phyloP scores from a whole-genome alignment of 2,329 filamentous ascomycete species.

The Colletotrichum destructivum region DNA sequence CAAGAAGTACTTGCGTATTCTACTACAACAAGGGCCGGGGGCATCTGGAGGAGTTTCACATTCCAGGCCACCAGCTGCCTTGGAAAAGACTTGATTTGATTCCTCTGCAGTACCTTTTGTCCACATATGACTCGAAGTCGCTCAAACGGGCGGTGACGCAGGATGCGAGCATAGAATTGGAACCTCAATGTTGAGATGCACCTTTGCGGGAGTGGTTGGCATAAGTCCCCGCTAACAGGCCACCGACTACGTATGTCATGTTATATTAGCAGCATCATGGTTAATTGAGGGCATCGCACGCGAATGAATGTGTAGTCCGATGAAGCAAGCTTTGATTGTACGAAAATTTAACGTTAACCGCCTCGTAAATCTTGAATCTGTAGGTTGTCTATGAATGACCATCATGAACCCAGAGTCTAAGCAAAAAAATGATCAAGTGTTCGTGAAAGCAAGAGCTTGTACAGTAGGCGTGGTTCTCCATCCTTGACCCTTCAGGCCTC shows the following conservation, averaged over 20 bases:
- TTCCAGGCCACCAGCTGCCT: background rate
- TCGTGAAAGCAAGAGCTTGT: too few species aligned
- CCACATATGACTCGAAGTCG: background rate
- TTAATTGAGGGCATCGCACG: background rate
- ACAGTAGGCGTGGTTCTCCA: too few species aligned
- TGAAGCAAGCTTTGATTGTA: background rate
- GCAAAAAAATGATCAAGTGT: too few species aligned
- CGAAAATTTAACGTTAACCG: too few species aligned
- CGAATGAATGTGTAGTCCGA: background rate
- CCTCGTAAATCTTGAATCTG: too few species aligned
- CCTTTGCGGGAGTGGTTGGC: background rate
- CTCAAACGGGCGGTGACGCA: background rate
- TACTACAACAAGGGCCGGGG: slow-evolving; percentile 20
- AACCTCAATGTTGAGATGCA: background rate
- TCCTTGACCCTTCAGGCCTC: too few species aligned
- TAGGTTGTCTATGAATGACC: too few species aligned
- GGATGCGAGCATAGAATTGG: slow-evolving; percentile 4
- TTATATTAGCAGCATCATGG: background rate
- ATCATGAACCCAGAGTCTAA: too few species aligned
- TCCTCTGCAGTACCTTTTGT: slow-evolving; percentile 6
- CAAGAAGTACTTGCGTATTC: background rate
- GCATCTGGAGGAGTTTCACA: slow-evolving; percentile 6
- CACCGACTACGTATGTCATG: background rate
- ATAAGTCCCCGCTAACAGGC: background rate
- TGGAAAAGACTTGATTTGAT: background rate